These are phyloP conservation scores for Sanghuangporus sanghuang DNA, from an alignment of 1,284 basidiomycete species.

Conservation along the genomic window DNA sequence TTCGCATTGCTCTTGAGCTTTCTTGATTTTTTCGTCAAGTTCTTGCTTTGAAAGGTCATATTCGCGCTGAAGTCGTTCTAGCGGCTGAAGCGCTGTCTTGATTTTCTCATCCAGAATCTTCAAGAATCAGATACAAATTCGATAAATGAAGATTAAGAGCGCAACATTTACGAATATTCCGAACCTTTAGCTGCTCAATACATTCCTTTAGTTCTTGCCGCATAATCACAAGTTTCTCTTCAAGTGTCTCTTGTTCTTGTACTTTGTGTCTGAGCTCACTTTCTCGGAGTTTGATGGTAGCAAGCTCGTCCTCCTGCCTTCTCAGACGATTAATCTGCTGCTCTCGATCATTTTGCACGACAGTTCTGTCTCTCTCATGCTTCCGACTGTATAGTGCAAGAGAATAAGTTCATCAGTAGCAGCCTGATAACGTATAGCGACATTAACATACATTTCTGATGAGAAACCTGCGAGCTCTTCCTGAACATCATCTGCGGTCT, in stretches of 20 bases:
- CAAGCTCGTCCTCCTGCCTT: slow-evolving; percentile 51
- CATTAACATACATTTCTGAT: slow-evolving; percentile 55
- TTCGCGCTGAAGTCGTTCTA: slow-evolving; percentile 61
- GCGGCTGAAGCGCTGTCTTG: slow-evolving; percentile 58
- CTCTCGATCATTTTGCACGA: slow-evolving; percentile 60
- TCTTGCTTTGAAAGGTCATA: slow-evolving; percentile 27
- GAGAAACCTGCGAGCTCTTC: slow-evolving; percentile 61
- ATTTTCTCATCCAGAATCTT: slow-evolving; percentile 70
- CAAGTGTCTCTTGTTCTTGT: slow-evolving; percentile 56
- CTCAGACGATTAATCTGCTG: slow-evolving; percentile 54
- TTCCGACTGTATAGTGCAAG: slow-evolving; percentile 44
- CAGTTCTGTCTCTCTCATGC: slow-evolving; percentile 64
- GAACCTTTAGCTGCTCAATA: slow-evolving; percentile 43
- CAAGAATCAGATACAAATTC: background rate
- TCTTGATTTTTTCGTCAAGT: slow-evolving; percentile 37
- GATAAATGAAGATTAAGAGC: background rate
- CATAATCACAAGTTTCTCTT: slow-evolving; percentile 58
- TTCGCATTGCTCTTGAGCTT: slow-evolving; percentile 54
- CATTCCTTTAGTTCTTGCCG: slow-evolving; percentile 50
- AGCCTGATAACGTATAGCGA: background rate
- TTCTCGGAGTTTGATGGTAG: slow-evolving; percentile 59
- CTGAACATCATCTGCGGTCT: slow-evolving; percentile 84
- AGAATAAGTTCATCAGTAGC: background rate
- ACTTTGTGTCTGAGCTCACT: slow-evolving; percentile 57
- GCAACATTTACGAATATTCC: background rate